Conservation (phyloP, 805 yeast species). For the Tetrapisispora namnaoensis region DNA sequence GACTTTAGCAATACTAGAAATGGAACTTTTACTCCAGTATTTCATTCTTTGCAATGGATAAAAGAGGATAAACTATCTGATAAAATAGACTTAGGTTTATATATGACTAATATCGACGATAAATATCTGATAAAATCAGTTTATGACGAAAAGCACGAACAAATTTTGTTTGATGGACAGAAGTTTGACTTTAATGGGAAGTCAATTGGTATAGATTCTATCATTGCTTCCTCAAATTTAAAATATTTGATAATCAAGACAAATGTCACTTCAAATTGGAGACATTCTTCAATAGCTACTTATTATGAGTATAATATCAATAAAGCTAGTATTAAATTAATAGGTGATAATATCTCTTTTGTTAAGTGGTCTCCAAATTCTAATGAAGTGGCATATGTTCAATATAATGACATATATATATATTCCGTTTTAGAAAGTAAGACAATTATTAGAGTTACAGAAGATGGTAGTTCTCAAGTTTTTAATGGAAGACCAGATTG, state of each 20-base stretch:
- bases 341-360: slow-evolving; percentile 31
- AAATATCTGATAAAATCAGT: slow-evolving; percentile 48
- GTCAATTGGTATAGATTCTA: slow-evolving; percentile 39
- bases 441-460: slow-evolving; percentile 42
- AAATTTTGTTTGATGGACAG: slow-evolving; percentile 42
- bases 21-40: slow-evolving; percentile 45
- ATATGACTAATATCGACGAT: slow-evolving; percentile 39
- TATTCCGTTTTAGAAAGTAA: slow-evolving; percentile 29
- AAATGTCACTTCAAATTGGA: slow-evolving; percentile 49
- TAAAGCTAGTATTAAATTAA: slow-evolving; percentile 16
- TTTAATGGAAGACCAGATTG: slow-evolving; percentile 90
- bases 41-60: slow-evolving; percentile 63
- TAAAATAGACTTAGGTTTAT: slow-evolving; percentile 55
- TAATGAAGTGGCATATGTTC: slow-evolving; percentile 51
- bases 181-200: slow-evolving; percentile 33
- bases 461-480: slow-evolving; percentile 58
- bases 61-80: slow-evolving; percentile 37
- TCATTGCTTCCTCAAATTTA: slow-evolving; percentile 61
- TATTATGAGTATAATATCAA: slow-evolving; percentile 35
- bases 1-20: slow-evolving; percentile 41
- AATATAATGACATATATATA: slow-evolving; percentile 59
- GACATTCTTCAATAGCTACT: slow-evolving; percentile 39
- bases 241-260: slow-evolving; percentile 49
- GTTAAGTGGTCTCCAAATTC: slow-evolving; percentile 75
- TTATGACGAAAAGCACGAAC: slow-evolving; percentile 29